Evolutionary conservation across 768 basidiomycete species (phyloP), one percentile per base, ranked within the genome.

Genomic region (Mrakia frigida): DNA sequence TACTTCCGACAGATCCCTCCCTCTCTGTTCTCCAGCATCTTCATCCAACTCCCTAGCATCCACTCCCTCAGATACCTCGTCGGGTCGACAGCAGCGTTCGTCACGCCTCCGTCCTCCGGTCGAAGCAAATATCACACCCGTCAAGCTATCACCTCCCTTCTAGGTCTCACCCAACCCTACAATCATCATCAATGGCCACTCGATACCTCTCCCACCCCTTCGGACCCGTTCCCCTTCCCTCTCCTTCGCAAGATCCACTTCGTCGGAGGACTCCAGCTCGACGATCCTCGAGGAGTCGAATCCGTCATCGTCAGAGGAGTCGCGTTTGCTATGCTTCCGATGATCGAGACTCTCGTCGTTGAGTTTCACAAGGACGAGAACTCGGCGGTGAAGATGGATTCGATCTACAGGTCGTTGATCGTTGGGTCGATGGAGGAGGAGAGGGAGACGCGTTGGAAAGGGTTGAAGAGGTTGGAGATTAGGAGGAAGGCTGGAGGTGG

Each of bases 11-110:
- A 72, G 65, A 33, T 63, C 77, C 68, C 68, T 75, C 10, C 78
- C 71, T 74, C 74, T 77, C 28, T 70, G 74, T 61, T 72, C 80
- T 35, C 65, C 71, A 21, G 75, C 74, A 25, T 76, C 80, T 35
- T 77, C 80, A 31, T 23, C 74, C 25, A 43, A 1, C 31, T 77
- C 72, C 35, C 39, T 60, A 31, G 41, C 59, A 25, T 60, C 59
- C 1, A 28, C 1, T 28, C 59, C n/a, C 59, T 60, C 59, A 9
- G 11, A 2, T 60, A 60, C 59, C 33, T 60, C n/a, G 59, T 33
- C 59, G n/a, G 13, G 59, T 4, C 4, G 3, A 50, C 16, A 21
- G 46, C 14, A 18, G 16, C 46, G 16, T 50, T 18, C 46, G n/a
- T n/a, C n/a, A 60, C 14, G n/a, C 3, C 59, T 60, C 59, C 59